Conservation (phyloP, 2,329 filamentous ascomycete species). For the Colletotrichum sansevieriae region DNA sequence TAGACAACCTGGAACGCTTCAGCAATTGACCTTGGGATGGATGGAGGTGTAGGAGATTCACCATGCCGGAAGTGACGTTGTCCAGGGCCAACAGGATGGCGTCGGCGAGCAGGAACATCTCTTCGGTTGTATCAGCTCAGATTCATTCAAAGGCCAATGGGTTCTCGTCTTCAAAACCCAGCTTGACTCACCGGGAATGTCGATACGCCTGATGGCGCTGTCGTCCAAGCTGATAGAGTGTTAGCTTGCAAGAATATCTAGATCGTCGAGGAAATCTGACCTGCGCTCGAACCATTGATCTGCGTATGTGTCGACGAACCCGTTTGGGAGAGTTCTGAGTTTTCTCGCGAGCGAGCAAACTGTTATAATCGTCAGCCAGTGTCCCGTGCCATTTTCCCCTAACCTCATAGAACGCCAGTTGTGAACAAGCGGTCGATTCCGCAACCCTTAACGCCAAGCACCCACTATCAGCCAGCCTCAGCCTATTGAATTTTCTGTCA, state of each 20-base stretch:
- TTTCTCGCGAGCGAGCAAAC: conserved; percentile 43
- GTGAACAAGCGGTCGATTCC: too few relatives aligned
- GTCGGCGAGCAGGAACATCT: conserved; percentile 76
- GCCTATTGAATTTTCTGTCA: too few relatives aligned
- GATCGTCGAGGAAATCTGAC: background rate
- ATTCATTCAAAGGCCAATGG: fast-evolving
- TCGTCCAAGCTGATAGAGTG: conserved; percentile 70
- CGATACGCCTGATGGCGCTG: conserved; percentile 69
- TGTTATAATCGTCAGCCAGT: conserved; percentile 55
- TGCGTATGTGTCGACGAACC: conserved; percentile 46
- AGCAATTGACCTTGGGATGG: background rate
- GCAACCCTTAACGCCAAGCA: too few relatives aligned
- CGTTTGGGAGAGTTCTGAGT: conserved; percentile 49
- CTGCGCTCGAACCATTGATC: conserved; percentile 14
- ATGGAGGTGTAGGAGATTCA: background rate
- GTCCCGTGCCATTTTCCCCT: conserved; percentile 2
- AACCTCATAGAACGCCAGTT: too few relatives aligned
- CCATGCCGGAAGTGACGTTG: conserved; percentile 75
- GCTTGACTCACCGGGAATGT: conserved; percentile 4
- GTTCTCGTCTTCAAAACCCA: background rate
- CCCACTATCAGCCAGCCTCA: too few relatives aligned
- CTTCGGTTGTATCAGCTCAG: conserved; percentile 63
- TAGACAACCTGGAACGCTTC: conserved; percentile 73
- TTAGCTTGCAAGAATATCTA: too few relatives aligned
- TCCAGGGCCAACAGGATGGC: conserved; percentile 76